Base-by-base conservation (phyloP, 352 stramenopile genomes). In the Peronosclerospora sorghi region DNA sequence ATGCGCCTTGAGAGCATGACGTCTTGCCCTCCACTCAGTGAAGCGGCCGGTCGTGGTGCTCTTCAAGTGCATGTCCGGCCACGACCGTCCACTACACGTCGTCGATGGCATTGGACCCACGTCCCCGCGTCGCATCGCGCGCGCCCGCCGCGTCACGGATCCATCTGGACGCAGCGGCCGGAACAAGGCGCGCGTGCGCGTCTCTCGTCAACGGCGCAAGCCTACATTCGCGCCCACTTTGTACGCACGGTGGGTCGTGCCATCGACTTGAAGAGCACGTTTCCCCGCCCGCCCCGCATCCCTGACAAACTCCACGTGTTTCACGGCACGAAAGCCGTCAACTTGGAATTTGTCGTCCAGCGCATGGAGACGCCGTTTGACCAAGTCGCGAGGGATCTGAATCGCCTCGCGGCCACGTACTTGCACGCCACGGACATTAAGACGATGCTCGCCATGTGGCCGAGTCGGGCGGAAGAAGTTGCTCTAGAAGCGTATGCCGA, bases 361-460 rank as follows among this genome's bases (percentile, higher is more conserved):
- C 39, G 28, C 9, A 34, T 65, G 26, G 50, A 47, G 12, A 18
- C 27, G 17, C 35, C 56, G 1, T 61, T 61, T 27, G 32, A 18
- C 4, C 14, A 45, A 1, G 46, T 65, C 12, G 56, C 56, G 0
- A 42, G 56, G 15, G 56, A 65, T 29, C 6, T 65, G 1, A 52
- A 58, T 24, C 34, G 58, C 5, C 36, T 65, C n/a, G 59, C 51
- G 17, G 56, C 51, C 8, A 49, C 53, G 29, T 61, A 60, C 35
- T 17, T 65, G 2, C 32, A 51, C 41, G 56, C 46, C 21, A 54
- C 51, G 10, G 48, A 60, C 9, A 52, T 65, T 21, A 62, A 49
- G 27, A 59, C 56, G 6, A 51, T 65, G 26, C 21, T 65, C 21
- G 41, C 56, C 2, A 62, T 65, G 56, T 65, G 56, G 56, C 56